These are phyloP conservation scores for Nemania sp. DNA, from an alignment of 2,329 filamentous ascomycete genomes.

Conservation along the genomic window DNA sequence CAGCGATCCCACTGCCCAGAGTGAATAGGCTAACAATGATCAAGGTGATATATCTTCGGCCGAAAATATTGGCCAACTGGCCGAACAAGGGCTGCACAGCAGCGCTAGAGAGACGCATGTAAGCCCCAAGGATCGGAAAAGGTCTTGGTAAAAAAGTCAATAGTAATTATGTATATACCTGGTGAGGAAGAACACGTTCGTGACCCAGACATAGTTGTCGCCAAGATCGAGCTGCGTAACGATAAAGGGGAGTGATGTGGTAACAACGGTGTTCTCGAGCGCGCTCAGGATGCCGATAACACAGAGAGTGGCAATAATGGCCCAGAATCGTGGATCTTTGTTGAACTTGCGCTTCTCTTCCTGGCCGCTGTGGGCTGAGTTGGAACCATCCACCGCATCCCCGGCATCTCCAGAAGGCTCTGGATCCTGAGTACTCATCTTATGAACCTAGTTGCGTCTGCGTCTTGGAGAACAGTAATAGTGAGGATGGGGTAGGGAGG, in stretches of 20 bases:
- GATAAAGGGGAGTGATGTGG: not conserved
- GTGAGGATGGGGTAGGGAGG: too few species aligned
- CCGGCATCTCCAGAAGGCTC: too few species aligned
- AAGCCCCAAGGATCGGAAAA: not conserved
- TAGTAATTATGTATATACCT: not conserved
- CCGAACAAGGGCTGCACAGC: slow-evolving; percentile 46
- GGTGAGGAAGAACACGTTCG: slow-evolving; percentile 20
- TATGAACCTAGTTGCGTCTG: too few species aligned
- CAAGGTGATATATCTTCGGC: slow-evolving; percentile 44
- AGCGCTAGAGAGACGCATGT: not conserved
- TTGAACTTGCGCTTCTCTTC: not conserved
- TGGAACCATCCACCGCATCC: too few species aligned
- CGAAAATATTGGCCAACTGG: slow-evolving; percentile 50
- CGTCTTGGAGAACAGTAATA: too few species aligned
- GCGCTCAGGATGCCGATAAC: not conserved
- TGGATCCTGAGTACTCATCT: too few species aligned
- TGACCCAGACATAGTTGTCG: slow-evolving; percentile 21
- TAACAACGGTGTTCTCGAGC: not conserved
- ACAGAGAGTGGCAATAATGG: not conserved
- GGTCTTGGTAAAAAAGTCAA: too few species aligned
- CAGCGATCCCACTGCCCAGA: slow-evolving; percentile 49
- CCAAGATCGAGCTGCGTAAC: not conserved
- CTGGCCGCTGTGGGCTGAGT: not conserved
- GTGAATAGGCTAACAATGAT: slow-evolving; percentile 42
- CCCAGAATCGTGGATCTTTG: not conserved